Evolutionary conservation across 2,329 filamentous ascomycete genomes (phyloP).

Genomic region (Xenoacremonium recifei): DNA sequence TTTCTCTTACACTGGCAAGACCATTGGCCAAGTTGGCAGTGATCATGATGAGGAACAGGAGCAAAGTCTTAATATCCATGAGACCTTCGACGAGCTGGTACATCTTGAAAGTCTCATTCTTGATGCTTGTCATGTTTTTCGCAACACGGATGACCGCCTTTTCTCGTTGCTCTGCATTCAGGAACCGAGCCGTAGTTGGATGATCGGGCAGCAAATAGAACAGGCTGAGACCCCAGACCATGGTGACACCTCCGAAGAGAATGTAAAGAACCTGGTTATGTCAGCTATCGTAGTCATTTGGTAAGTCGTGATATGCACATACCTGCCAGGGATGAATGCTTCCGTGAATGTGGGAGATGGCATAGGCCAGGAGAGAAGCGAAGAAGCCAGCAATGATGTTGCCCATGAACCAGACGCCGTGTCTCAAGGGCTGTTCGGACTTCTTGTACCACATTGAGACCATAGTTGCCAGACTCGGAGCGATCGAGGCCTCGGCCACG

Average conservation of each 20-base stretch:
- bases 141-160: slow-evolving; percentile 31
- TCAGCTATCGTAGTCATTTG: too few species aligned
- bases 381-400: not conserved
- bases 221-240: slow-evolving; percentile 18
- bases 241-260: slow-evolving; percentile 21
- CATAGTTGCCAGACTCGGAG: slow-evolving; percentile 50
- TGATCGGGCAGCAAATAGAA: slow-evolving; percentile 22
- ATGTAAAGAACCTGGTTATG: slow-evolving; percentile 32
- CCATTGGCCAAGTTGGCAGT: slow-evolving; percentile 29
- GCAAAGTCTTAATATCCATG: slow-evolving; percentile 24
- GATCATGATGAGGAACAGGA: slow-evolving; percentile 24
- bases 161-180: slow-evolving; percentile 24
- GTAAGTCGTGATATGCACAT: slow-evolving; percentile 14
- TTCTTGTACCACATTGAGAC: slow-evolving; percentile 7
- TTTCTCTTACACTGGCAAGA: slow-evolving; percentile 22
- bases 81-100: slow-evolving; percentile 22
- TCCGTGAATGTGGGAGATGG: not conserved
- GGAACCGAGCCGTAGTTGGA: slow-evolving; percentile 25
- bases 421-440: not conserved
- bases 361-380: not conserved
- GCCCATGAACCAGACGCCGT: not conserved
- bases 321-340: slow-evolving; percentile 24
- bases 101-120: slow-evolving; percentile 27
- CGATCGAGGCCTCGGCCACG: slow-evolving; percentile 50
- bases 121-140: slow-evolving; percentile 32